phyloP scores from a whole-genome alignment of 2,329 filamentous ascomycete species.

The Thermoascus crustaceus region DNA sequence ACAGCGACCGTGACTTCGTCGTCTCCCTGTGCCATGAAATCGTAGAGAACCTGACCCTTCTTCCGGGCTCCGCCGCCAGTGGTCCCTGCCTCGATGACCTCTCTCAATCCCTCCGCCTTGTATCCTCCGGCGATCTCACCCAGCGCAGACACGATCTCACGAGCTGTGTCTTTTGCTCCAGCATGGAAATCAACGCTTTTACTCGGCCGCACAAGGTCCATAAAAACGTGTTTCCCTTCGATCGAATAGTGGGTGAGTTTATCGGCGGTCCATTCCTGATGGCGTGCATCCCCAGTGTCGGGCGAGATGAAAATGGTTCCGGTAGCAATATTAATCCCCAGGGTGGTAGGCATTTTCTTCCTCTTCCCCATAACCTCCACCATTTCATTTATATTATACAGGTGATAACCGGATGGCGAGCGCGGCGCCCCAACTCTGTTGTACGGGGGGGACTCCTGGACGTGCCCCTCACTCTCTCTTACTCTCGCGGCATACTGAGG shows the following conservation, averaged over 20 bases:
- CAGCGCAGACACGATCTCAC: constrained; percentile 81
- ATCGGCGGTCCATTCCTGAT: constrained; percentile 88
- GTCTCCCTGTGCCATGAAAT: constrained; percentile 93
- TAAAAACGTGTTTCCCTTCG: constrained; percentile 94
- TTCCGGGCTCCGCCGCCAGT: constrained; percentile 59
- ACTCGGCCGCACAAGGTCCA: constrained; percentile 84
- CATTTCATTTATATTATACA: constrained; percentile 98
- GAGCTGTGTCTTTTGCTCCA: constrained; percentile 90
- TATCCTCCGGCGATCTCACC: constrained; percentile 83
- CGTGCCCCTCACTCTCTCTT: constrained; percentile 29
- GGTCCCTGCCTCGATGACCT: constrained; percentile 77
- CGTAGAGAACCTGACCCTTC: constrained; percentile 81
- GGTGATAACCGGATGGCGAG: constrained; percentile 74
- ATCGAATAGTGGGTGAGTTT: constrained; percentile 96
- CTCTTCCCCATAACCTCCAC: constrained; percentile 92
- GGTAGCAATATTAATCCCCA: constrained; percentile 86
- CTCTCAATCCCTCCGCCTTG: constrained; percentile 69
- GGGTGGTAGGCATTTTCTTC: constrained; percentile 95
- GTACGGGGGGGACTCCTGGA: constrained; percentile 49
- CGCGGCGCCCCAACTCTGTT: constrained; percentile 43
- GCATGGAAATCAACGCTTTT: constrained; percentile 97
- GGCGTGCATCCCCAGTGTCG: constrained; percentile 69
- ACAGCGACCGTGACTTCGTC: constrained; percentile 89
- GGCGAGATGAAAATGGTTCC: constrained; percentile 86
- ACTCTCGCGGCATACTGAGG: constrained; percentile 23